Conservation (phyloP, 164 flowering plant genomes). For the Piper betle region DNA sequence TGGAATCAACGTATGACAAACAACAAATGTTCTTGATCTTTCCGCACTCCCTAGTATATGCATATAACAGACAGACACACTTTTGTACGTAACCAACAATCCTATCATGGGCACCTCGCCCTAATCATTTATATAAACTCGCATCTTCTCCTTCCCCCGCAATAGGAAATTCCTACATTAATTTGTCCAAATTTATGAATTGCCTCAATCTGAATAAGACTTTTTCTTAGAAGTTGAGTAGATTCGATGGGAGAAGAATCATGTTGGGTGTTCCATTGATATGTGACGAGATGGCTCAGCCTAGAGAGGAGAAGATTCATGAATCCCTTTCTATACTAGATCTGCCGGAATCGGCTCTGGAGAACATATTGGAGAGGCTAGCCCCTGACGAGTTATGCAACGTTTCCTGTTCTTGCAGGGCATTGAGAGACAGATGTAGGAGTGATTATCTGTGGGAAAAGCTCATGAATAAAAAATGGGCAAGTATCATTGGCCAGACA, state of each 20-base stretch:
- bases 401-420: constrained; percentile 64
- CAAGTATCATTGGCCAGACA: constrained; percentile 48
- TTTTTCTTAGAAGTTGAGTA: background rate
- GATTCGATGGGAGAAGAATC: background rate
- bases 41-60: no score
- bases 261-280: constrained; percentile 21
- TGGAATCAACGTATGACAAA: no score
- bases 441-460: constrained; percentile 75
- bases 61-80: no score
- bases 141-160: no score
- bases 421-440: constrained; percentile 62
- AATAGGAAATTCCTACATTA: no score
- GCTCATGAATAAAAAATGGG: constrained; percentile 86
- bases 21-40: no score
- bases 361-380: constrained; percentile 69
- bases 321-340: constrained; percentile 41
- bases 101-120: no score
- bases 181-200: no score
- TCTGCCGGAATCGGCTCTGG: constrained; percentile 78
- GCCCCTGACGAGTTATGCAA: constrained; percentile 51
- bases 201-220: background rate
- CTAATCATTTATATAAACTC: no score
- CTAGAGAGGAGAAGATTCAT: constrained; percentile 23
- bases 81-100: no score
- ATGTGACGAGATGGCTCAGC: constrained; percentile 14